Evolutionary conservation across 2,329 filamentous ascomycete genomes (phyloP).

Genomic region (Alternaria sp.): DNA sequence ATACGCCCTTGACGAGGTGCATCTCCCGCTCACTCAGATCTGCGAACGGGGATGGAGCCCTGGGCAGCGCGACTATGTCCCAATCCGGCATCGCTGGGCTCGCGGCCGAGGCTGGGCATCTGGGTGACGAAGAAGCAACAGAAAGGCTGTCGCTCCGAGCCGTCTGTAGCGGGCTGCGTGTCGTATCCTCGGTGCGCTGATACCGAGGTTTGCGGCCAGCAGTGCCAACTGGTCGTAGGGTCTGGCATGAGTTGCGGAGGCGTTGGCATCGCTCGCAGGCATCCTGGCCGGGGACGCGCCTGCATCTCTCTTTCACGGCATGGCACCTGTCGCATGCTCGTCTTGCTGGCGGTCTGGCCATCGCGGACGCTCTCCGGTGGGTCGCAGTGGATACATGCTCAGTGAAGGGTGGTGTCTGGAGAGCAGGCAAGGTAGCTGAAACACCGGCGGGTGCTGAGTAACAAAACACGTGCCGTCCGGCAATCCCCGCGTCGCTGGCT

Average conservation of each 20-base stretch:
- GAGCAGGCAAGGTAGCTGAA: background rate
- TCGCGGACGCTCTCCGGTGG: slow-evolving; percentile 5
- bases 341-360: slow-evolving; percentile 3
- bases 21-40: slow-evolving; percentile 8
- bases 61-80: background rate
- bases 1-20: slow-evolving; percentile 2
- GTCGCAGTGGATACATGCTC: slow-evolving; percentile 4
- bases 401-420: background rate
- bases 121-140: background rate
- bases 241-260: slow-evolving; percentile 7
- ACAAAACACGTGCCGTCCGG: slow-evolving; percentile 3
- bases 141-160: background rate
- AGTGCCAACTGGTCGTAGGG: slow-evolving; percentile 5
- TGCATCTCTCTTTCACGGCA: slow-evolving; percentile 12
- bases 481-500: background rate
- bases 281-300: slow-evolving; percentile 3
- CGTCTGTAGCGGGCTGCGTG: background rate
- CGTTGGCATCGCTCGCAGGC: slow-evolving; percentile 14
- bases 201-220: slow-evolving; percentile 14
- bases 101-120: background rate
- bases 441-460: slow-evolving; percentile 5
- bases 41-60: background rate
- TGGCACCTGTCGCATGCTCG: slow-evolving; percentile 15
- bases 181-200: background rate
- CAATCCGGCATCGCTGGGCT: background rate